Conservation (phyloP, 163 green algal species). For the Coccomyxa subellipsoidea region DNA sequence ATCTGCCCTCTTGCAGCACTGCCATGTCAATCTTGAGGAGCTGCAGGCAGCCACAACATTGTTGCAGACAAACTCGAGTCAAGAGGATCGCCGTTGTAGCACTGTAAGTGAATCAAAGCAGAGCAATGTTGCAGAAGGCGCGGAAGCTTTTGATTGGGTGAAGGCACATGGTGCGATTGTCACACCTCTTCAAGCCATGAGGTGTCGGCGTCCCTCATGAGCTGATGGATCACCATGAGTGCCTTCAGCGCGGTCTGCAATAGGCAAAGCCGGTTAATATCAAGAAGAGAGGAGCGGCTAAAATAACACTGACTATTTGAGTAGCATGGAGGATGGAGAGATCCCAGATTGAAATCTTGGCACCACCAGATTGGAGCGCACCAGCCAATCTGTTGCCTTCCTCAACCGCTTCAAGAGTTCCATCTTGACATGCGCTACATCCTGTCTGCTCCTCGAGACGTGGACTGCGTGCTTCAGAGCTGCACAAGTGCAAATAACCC, state of each 20-base stretch:
- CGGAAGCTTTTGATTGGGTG: neutral
- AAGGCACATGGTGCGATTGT: too few species aligned
- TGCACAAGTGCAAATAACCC: too few species aligned
- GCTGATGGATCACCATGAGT: slow-evolving; percentile 84
- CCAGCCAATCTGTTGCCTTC: slow-evolving; percentile 66
- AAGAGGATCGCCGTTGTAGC: neutral
- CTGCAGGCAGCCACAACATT: slow-evolving; percentile 23
- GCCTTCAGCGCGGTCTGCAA: slow-evolving; percentile 73
- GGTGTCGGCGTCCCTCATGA: slow-evolving; percentile 79
- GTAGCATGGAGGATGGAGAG: too few species aligned
- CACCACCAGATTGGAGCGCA: slow-evolving; percentile 27
- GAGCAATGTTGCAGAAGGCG: too few species aligned
- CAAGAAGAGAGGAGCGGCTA: too few species aligned
- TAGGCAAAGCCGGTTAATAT: too few species aligned
- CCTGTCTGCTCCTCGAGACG: slow-evolving; percentile 21
- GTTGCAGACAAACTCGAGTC: neutral
- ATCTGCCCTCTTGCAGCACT: neutral
- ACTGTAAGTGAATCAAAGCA: neutral
- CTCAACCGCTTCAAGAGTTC: slow-evolving; percentile 65
- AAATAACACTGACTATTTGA: too few species aligned
- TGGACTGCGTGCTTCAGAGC: slow-evolving; percentile 56
- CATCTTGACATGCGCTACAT: slow-evolving; percentile 65
- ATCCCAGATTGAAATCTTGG: too few species aligned
- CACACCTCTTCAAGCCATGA: slow-evolving; percentile 78
- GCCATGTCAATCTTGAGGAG: slow-evolving; percentile 39